A percentile compares a stretch with the other conserved stretches of the same genome.
These are phyloP conservation scores for Stachybotrys echinatus DNA, from an alignment of 2,329 filamentous ascomycete species.

Conservation along the genomic window DNA sequence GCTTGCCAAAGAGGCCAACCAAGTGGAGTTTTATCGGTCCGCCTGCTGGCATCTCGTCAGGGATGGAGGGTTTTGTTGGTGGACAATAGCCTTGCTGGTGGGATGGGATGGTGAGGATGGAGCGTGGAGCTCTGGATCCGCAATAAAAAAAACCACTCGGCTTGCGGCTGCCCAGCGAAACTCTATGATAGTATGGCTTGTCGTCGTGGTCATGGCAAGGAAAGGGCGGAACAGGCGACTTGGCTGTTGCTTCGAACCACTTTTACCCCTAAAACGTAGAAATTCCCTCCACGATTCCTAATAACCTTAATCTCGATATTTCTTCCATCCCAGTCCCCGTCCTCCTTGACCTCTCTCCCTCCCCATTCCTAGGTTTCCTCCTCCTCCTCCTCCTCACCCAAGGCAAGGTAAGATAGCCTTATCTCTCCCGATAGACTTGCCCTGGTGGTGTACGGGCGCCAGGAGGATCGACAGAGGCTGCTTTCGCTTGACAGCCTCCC, in stretches of 20 bases:
- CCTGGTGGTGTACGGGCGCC: too few species aligned
- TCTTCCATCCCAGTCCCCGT: too few species aligned
- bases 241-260: not conserved
- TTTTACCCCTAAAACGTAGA: too few species aligned
- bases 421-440: not conserved
- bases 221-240: not conserved
- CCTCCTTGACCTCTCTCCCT: not conserved
- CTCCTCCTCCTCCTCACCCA: too few species aligned
- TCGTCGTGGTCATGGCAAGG: too few species aligned
- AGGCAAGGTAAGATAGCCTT: too few species aligned
- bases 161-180: too few species aligned
- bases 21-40: not conserved
- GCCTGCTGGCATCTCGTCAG: not conserved
- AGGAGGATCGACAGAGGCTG: not conserved
- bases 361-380: not conserved
- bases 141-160: not conserved
- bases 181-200: too few species aligned
- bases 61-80: not conserved
- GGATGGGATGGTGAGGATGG: not conserved
- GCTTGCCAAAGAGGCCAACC: not conserved
- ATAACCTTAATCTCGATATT: too few species aligned
- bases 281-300: too few species aligned
- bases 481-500: not conserved
- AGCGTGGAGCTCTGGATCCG: not conserved
- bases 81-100: too few species aligned